phyloP scores from a whole-genome alignment of 306 rosid genomes.

The Rosa rugosa region DNA sequence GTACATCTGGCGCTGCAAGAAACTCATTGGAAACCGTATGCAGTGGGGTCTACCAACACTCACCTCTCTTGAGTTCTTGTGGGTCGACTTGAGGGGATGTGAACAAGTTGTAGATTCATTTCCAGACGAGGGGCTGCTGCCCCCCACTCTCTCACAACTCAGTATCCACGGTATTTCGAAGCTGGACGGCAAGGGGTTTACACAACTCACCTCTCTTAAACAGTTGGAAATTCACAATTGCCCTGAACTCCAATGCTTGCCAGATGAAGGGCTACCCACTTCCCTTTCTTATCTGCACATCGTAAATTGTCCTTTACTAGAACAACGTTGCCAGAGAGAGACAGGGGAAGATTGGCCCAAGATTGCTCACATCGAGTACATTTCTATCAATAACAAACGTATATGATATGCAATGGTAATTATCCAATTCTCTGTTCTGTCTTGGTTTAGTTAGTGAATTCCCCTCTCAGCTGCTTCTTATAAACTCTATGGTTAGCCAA shows the following conservation, averaged over 20 bases:
- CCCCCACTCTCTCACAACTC: background rate
- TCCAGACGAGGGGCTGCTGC: constrained; percentile 27
- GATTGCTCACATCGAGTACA: constrained; percentile 22
- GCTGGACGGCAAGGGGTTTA: constrained; percentile 27
- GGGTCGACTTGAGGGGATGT: too few relatives aligned
- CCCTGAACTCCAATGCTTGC: constrained; percentile 24
- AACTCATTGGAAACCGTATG: too few relatives aligned
- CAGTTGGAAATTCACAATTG: rapidly evolving
- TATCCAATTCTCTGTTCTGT: background rate
- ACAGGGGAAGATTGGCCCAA: constrained; percentile 36
- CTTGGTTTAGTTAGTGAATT: too few relatives aligned
- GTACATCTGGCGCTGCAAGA: too few relatives aligned
- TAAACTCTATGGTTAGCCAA: too few relatives aligned
- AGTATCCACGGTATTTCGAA: rapidly evolving
- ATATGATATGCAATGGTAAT: background rate
- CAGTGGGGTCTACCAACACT: too few relatives aligned
- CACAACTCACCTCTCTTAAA: constrained; percentile 17
- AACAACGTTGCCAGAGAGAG: background rate
- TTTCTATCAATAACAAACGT: background rate
- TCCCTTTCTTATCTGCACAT: background rate
- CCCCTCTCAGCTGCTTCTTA: too few relatives aligned
- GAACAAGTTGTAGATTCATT: constrained; percentile 1
- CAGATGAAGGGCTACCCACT: constrained; percentile 26
- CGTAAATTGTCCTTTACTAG: background rate
- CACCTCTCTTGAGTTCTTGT: too few relatives aligned